Evolutionary conservation across 2,329 filamentous ascomycete genomes (phyloP).

Genomic region (Fusarium siculi): DNA sequence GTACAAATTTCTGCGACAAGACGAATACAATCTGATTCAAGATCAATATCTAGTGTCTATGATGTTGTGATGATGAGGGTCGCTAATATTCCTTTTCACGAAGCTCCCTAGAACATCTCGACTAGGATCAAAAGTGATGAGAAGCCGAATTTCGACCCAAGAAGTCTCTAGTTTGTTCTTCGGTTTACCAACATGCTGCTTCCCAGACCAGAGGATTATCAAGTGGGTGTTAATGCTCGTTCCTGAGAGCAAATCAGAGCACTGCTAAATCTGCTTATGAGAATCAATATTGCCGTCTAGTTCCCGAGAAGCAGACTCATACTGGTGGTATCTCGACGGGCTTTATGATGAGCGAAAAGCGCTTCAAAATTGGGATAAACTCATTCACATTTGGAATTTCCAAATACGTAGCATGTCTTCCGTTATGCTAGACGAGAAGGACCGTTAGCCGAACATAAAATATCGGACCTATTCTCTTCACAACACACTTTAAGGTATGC

Average conservation of each 20-base stretch:
- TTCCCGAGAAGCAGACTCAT: background rate
- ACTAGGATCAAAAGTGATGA: too few species aligned
- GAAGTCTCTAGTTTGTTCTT: background rate
- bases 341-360: background rate
- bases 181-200: background rate
- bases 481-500: background rate
- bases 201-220: background rate
- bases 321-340: background rate
- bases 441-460: background rate
- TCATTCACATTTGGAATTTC: background rate
- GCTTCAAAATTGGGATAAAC: background rate
- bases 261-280: constrained; percentile 29
- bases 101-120: background rate
- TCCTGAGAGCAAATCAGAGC: constrained; percentile 25
- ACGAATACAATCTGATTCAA: constrained; percentile 30
- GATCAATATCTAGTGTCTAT: background rate
- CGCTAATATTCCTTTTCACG: background rate
- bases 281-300: constrained; percentile 4
- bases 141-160: background rate
- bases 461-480: background rate
- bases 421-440: background rate
- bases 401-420: background rate
- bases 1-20: constrained; percentile 41
- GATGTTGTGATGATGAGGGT: background rate
- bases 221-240: background rate